Percentiles rank a stretch among this genome's conserved stretches.
These are phyloP conservation scores for Fagus sylvatica DNA, from an alignment of 306 rosid species.

Conservation along the genomic window DNA sequence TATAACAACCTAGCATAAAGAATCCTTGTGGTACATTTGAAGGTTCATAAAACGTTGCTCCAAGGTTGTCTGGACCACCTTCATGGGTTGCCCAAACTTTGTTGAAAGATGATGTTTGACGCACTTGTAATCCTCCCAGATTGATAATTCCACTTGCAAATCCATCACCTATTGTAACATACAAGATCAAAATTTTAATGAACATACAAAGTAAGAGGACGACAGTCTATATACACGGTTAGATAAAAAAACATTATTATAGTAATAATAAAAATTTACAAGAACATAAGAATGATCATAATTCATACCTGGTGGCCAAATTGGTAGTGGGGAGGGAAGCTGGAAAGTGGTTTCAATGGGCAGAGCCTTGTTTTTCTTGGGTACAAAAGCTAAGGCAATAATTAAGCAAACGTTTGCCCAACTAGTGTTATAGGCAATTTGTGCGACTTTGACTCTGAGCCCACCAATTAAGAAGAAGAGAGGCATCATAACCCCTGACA, in stretches of 20 bases:
- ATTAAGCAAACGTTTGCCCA: neutral
- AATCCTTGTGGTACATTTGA: slow-evolving; percentile 62
- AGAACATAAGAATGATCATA: neutral
- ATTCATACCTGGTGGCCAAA: slow-evolving; percentile 46
- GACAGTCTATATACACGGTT: no score
- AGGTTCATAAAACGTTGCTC: slow-evolving; percentile 73
- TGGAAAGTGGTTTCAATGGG: slow-evolving; percentile 55
- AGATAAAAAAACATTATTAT: neutral
- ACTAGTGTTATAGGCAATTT: neutral
- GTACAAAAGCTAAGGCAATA: slow-evolving; percentile 11
- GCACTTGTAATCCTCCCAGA: slow-evolving; percentile 66
- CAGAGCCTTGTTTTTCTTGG: slow-evolving; percentile 28
- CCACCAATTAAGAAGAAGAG: slow-evolving; percentile 36
- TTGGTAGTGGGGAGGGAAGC: slow-evolving; percentile 50
- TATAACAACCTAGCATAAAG: slow-evolving; percentile 55
- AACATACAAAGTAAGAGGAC: no score
- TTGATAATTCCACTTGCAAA: slow-evolving; percentile 60
- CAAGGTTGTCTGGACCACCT: slow-evolving; percentile 64
- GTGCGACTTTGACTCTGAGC: slow-evolving; percentile 10
- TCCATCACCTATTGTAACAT: slow-evolving; percentile 32
- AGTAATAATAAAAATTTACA: neutral
- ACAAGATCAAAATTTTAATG: neutral
- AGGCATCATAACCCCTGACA: slow-evolving; percentile 35
- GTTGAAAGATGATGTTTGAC: slow-evolving; percentile 53
- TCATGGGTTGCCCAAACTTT: slow-evolving; percentile 53